These are phyloP conservation scores for Xylariaceae sp. DNA, from an alignment of 2,329 filamentous ascomycete species.

Conservation along the genomic window DNA sequence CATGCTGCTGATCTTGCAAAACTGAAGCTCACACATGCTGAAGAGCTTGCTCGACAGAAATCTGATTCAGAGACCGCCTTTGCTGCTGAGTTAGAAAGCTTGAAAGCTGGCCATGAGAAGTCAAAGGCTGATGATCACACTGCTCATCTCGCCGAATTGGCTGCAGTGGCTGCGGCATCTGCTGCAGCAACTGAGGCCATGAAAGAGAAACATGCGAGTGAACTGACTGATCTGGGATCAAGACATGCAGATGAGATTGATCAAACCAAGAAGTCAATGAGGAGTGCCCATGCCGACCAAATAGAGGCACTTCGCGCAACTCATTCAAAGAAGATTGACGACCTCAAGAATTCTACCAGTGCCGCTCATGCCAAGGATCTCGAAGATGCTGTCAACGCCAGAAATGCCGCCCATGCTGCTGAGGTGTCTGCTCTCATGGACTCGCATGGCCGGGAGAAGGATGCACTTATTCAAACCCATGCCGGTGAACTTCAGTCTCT, in stretches of 20 bases:
- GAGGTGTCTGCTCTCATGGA: conserved; percentile 17
- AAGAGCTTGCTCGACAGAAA: conserved; percentile 9
- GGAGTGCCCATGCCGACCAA: conserved; percentile 17
- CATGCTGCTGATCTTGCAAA: conserved; percentile 22
- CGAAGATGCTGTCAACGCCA: conserved; percentile 19
- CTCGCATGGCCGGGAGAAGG: conserved; percentile 17
- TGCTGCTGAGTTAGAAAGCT: conserved; percentile 16
- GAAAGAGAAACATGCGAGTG: conserved; percentile 23
- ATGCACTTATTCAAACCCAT: conserved; percentile 14
- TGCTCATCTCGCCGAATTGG: conserved; percentile 24
- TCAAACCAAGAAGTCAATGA: conserved; percentile 18
- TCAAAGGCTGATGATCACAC: conserved; percentile 21
- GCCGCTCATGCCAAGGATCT: conserved; percentile 22
- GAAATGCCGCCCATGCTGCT: conserved; percentile 19
- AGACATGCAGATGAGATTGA: conserved; percentile 23
- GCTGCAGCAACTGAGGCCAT: too few species aligned
- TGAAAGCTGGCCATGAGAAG: conserved; percentile 21
- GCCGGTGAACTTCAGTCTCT: conserved; percentile 21
- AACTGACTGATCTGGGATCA: conserved; percentile 22
- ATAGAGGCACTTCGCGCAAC: conserved; percentile 20
- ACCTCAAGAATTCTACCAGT: conserved; percentile 17
- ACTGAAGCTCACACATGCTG: conserved; percentile 18
- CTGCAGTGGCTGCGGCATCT: conserved; percentile 22
- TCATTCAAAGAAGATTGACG: conserved; percentile 22
- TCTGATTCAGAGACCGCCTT: conserved; percentile 10